Evolutionary conservation across 2,329 filamentous ascomycete species (phyloP).

Genomic region (Chaetomiaceae sp.): DNA sequence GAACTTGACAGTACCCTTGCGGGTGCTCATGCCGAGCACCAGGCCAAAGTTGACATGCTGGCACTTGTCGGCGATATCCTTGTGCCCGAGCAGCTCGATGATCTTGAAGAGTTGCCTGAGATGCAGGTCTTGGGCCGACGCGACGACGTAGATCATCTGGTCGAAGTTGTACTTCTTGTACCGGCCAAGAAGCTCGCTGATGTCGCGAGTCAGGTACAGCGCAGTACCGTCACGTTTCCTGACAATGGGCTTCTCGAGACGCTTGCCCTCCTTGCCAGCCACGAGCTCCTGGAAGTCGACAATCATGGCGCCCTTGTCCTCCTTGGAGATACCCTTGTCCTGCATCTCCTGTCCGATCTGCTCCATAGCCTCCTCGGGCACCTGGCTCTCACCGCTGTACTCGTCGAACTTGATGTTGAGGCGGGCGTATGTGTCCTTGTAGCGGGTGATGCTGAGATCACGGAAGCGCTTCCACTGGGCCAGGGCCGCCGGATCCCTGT

Average conservation of each 20-base stretch:
- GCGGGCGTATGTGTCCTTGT: slow-evolving; percentile 63
- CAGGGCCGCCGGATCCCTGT: slow-evolving; percentile 57
- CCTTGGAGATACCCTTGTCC: slow-evolving; percentile 60
- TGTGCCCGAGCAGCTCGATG: slow-evolving; percentile 64
- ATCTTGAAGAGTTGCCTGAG: slow-evolving; percentile 74
- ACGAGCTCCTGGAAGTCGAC: slow-evolving; percentile 68
- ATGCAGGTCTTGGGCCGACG: slow-evolving; percentile 67
- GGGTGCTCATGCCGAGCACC: slow-evolving; percentile 66
- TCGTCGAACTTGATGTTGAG: slow-evolving; percentile 69
- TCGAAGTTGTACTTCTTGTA: slow-evolving; percentile 62
- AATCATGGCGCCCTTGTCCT: slow-evolving; percentile 67
- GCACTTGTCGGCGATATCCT: slow-evolving; percentile 62
- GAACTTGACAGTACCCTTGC: slow-evolving; percentile 71
- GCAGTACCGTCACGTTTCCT: slow-evolving; percentile 71
- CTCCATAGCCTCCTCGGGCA: slow-evolving; percentile 62
- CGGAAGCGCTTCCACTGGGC: slow-evolving; percentile 62
- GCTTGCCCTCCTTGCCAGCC: slow-evolving; percentile 61
- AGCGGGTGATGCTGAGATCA: slow-evolving; percentile 61
- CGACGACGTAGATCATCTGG: slow-evolving; percentile 76
- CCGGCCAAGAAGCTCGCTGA: slow-evolving; percentile 66
- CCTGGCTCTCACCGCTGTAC: slow-evolving; percentile 71
- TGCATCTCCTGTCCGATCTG: slow-evolving; percentile 57
- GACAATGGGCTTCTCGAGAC: slow-evolving; percentile 65
- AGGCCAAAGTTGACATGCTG: slow-evolving; percentile 74
- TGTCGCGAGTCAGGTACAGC: slow-evolving; percentile 73